phyloP scores from a whole-genome alignment of 2,329 filamentous ascomycete genomes.

The Colletotrichum lini region DNA sequence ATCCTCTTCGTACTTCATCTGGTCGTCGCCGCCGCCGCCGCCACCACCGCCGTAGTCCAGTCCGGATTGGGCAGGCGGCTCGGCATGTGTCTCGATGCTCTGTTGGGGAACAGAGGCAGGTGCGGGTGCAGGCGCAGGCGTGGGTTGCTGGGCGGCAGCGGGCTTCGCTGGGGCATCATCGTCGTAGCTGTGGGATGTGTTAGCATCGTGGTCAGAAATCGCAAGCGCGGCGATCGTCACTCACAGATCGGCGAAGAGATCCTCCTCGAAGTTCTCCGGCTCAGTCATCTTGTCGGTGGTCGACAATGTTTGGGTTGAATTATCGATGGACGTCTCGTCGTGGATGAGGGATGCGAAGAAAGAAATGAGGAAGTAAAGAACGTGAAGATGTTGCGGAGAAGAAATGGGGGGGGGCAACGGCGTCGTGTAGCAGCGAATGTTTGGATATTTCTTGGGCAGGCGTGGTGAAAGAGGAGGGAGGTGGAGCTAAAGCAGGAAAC shows the following conservation, averaged over 20 bases:
- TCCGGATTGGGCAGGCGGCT: slow-evolving; percentile 48
- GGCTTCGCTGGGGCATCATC: slow-evolving; percentile 67
- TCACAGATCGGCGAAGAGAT: slow-evolving; percentile 96
- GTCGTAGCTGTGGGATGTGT: slow-evolving; percentile 69
- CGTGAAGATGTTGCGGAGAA: slow-evolving; percentile 19
- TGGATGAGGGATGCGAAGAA: slow-evolving; percentile 17
- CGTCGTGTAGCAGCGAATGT: slow-evolving; percentile 22
- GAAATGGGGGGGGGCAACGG: slow-evolving; percentile 7
- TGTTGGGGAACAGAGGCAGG: slow-evolving; percentile 45
- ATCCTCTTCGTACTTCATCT: slow-evolving; percentile 62
- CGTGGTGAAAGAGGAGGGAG: slow-evolving; percentile 31
- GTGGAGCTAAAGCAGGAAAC: slow-evolving; percentile 28
- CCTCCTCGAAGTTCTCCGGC: slow-evolving; percentile 87
- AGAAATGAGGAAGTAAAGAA: slow-evolving; percentile 27
- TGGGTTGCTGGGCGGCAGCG: slow-evolving; percentile 54
- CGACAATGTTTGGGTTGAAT: too few relatives aligned
- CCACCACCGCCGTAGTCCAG: slow-evolving; percentile 54
- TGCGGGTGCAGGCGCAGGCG: slow-evolving; percentile 50
- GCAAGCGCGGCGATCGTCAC: slow-evolving; percentile 53
- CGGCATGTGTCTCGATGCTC: slow-evolving; percentile 49
- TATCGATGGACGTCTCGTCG: neutral
- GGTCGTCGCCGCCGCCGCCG: slow-evolving; percentile 49
- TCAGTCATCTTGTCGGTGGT: slow-evolving; percentile 76
- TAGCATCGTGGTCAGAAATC: slow-evolving; percentile 15
- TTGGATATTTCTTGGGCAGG: slow-evolving; percentile 40